Conservation (phyloP, 768 basidiomycete genomes). For the Podaxis rugospora region DNA sequence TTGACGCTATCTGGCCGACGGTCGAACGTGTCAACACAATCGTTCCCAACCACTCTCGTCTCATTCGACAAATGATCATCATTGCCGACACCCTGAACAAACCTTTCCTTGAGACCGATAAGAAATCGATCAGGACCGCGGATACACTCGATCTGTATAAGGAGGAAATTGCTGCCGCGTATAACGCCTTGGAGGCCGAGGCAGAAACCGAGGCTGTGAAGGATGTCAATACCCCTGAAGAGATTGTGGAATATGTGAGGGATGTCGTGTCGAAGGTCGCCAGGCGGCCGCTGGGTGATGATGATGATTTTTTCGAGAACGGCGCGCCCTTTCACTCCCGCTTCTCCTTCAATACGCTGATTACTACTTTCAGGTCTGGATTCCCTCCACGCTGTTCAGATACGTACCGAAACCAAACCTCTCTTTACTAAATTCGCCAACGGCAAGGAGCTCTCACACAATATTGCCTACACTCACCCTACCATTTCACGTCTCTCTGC, state of each 20-base stretch:
- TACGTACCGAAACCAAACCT: conserved; percentile 6
- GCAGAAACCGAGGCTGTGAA: background rate
- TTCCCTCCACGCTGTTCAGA: conserved; percentile 10
- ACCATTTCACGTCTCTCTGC: conserved; percentile 5
- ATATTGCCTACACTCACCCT: conserved; percentile 7
- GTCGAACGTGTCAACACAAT: conserved; percentile 20
- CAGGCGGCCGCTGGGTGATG: background rate
- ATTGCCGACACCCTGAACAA: conserved; percentile 14
- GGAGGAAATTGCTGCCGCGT: conserved; percentile 22
- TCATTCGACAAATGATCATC: conserved; percentile 21
- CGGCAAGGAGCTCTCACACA: conserved; percentile 3
- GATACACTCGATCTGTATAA: conserved; percentile 18
- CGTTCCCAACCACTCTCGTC: conserved; percentile 22
- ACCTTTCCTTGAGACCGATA: conserved; percentile 22
- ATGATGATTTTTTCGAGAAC: conserved; percentile 10
- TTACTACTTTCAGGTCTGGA: conserved; percentile 4
- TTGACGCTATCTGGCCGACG: conserved; percentile 19
- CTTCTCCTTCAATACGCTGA: background rate
- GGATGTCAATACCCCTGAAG: conserved; percentile 6
- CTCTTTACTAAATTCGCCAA: background rate
- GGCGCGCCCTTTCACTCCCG: background rate
- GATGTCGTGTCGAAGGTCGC: background rate
- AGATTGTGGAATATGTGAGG: conserved; percentile 2
- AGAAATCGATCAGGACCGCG: conserved; percentile 20
- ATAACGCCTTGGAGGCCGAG: conserved; percentile 12